Base-by-base conservation (phyloP, 768 basidiomycete species). In the Lentinus brumalis region DNA sequence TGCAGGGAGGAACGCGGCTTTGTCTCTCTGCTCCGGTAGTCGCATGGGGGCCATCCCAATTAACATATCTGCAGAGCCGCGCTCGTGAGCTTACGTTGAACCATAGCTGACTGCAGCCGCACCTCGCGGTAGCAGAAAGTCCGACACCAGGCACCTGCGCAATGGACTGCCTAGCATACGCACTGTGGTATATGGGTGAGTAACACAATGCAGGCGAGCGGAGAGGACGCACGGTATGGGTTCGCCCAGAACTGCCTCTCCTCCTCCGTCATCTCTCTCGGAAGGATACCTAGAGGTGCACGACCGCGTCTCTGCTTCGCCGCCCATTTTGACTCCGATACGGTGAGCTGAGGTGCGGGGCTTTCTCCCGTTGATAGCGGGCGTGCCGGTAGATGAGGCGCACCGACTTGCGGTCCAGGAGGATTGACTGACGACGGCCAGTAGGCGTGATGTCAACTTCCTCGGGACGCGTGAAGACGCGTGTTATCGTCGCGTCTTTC, bases 221-320 rank as follows among this genome's bases (percentile, higher is more conserved):
- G 35, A 39, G 30, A 46, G 56, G 41, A 76, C 75, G 62, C 75
- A 92, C 91, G 78, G 73, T 92, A 94, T 56, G 91, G 90, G 69
- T 84, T 90, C 11, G 88, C 81, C 84, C 83, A 88, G 84, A 86
- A 90, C 30, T 72, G 71, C 64, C 82, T 76, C 75, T 92, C 90
- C 66, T 84, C 76, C 44, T 69, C 66, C 0, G 82, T 79, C 91
- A 92, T 92, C 59, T 77, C 77, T 35, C 87, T 78, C 12, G 79
- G 81, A 15, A 49, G 68, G 6, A 56, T 56, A 11, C 50, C 53
- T n/a, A 38, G 35, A 7, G 56, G 56, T 45, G 53, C 65, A 14
- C 53, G 39, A 18, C 47, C 40, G 5, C n/a, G 47, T 35, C 29
- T 44, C 44, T 54, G 44, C 21, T 50, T 59, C 32, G 46, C 52